A percentile compares a stretch with the other conserved stretches of the same genome.
Conservation (phyloP, 2,329 filamentous ascomycete species). For the Apiospora pterosperma region DNA sequence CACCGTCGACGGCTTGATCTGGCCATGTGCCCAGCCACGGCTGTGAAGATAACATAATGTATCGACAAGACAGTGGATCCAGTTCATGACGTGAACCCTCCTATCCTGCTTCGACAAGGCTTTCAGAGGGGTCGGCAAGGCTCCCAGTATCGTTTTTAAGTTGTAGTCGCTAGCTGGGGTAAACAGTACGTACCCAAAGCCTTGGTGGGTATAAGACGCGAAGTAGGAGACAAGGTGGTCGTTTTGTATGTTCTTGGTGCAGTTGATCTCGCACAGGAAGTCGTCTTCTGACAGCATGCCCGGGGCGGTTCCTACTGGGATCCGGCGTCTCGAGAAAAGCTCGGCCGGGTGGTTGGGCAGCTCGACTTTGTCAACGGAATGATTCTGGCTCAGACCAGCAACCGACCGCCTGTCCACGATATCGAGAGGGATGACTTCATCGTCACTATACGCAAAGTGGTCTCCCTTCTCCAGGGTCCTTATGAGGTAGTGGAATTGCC, state of each 20-base stretch:
- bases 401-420: slow-evolving; percentile 55
- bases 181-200: slow-evolving; percentile 62
- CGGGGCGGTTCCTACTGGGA: slow-evolving; percentile 45
- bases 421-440: slow-evolving; percentile 68
- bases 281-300: slow-evolving; percentile 47
- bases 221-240: slow-evolving; percentile 69
- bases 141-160: slow-evolving; percentile 64
- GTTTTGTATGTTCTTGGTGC: slow-evolving; percentile 57
- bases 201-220: slow-evolving; percentile 66
- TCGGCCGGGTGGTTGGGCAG: slow-evolving; percentile 59
- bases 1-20: slow-evolving; percentile 69
- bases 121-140: slow-evolving; percentile 59
- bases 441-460: slow-evolving; percentile 61
- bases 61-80: slow-evolving; percentile 71
- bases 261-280: slow-evolving; percentile 59
- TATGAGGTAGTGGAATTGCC: slow-evolving; percentile 70
- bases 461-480: slow-evolving; percentile 57
- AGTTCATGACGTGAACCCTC: slow-evolving; percentile 61
- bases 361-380: slow-evolving; percentile 54
- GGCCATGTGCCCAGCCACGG: slow-evolving; percentile 60
- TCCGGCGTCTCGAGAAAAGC: slow-evolving; percentile 54
- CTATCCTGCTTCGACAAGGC: slow-evolving; percentile 58
- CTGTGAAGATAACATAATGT: slow-evolving; percentile 66
- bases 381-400: slow-evolving; percentile 30
- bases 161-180: slow-evolving; percentile 64